Evolutionary conservation across 2,329 filamentous ascomycete species (phyloP), one percentile per base, ranked within the genome.

Genomic region (Fusarium zealandicum): DNA sequence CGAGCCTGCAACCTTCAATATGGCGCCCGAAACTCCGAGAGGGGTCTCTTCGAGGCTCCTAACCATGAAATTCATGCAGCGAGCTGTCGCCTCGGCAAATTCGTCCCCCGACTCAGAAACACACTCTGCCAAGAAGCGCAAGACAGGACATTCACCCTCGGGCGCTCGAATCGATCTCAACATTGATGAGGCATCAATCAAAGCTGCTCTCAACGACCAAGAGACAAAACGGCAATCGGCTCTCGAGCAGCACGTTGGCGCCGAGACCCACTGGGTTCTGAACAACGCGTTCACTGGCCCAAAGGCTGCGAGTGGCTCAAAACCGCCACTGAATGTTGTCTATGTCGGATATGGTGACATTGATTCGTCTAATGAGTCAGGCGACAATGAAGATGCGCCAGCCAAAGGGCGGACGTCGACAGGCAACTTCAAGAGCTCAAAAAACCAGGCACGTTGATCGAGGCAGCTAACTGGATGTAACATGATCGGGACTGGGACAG

Each of bases 1-100:
- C 37, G 25, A 48, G 31, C 13, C 22, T 3, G 28, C 45, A n/a
- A n/a, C 30, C 11, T 9, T 44, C 39, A 63, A 8, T 40, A 80
- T 82, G 73, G 74, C 81, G 64, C 75, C 81, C 56, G 76, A 80
- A 69, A 86, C 79, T 55, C 79, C 84, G 39, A 83, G 83, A 74
- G 82, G 81, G 38, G 92, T 96, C 86, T 96, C 93, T 59, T 93
- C 89, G 54, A 87, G 92, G 64, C 87, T 97, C 40, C 81, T 96
- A 70, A 93, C 90, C 31, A 97, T 96, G 92, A 96, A 96, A 79
- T 97, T 97, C 72, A 97, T 97, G 93, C 93, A 96, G 79, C 85
- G 93, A 68, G 90, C 90, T 59, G 89, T 87, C 42, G 86, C 88
- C 42, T 83, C 87, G 18, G 78, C 77, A 42, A 77, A 78, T 28